A percentile compares a stretch with the other conserved stretches of the same genome.
Conservation (phyloP, 163 green algal genomes). For the Scenedesmus sp. region DNA sequence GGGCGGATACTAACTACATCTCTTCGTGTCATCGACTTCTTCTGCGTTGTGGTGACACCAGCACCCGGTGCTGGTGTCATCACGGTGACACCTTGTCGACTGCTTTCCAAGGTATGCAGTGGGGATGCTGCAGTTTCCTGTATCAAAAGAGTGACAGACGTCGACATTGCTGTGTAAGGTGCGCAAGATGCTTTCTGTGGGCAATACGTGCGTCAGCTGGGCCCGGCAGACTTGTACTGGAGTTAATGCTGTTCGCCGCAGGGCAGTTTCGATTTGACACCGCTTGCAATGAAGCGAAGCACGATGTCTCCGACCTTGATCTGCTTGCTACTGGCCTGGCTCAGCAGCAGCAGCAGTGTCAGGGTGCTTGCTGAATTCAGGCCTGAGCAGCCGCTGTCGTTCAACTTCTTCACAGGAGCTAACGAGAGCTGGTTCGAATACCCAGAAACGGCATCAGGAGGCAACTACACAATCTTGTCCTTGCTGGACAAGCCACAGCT, state of each 20-base stretch:
- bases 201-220: background rate
- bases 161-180: background rate
- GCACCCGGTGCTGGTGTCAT: background rate
- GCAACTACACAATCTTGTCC: slow-evolving; percentile 40
- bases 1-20: no score
- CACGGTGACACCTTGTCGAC: background rate
- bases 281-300: background rate
- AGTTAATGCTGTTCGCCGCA: background rate
- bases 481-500: slow-evolving; percentile 52
- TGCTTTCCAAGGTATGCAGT: background rate
- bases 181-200: background rate
- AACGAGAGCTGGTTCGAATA: slow-evolving; percentile 54
- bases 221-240: background rate
- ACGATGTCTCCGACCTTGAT: background rate
- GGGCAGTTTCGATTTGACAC: no score
- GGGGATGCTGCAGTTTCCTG: background rate
- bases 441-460: slow-evolving; percentile 27
- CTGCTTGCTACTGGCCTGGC: background rate
- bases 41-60: background rate
- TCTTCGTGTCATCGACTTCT: no score
- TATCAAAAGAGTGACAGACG: background rate
- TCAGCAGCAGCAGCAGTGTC: background rate
- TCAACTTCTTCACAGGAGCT: slow-evolving; percentile 17
- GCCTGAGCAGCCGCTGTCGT: background rate
- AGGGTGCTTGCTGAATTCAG: background rate